phyloP scores from a whole-genome alignment of 305 asterid species.

The Ilex paraguariensis region DNA sequence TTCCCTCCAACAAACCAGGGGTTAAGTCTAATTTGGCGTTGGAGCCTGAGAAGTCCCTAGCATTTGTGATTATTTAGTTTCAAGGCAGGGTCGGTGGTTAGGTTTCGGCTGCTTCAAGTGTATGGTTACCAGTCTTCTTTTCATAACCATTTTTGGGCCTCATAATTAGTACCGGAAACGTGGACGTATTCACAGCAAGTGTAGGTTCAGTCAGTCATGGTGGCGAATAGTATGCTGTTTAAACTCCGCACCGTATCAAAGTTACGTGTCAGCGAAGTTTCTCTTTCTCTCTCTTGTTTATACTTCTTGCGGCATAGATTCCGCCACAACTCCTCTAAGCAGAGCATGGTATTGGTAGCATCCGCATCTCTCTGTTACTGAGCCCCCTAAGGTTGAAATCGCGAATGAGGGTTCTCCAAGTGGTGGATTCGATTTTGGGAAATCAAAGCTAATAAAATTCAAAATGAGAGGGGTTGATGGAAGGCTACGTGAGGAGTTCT shows the following conservation, averaged over 20 bases:
- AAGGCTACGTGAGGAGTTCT: slow-evolving; percentile 34
- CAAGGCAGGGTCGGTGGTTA: no score
- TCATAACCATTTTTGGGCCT: no score
- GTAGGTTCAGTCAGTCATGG: not conserved
- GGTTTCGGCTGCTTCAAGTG: no score
- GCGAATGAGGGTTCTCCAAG: not conserved
- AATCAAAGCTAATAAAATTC: not conserved
- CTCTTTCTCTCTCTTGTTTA: not conserved
- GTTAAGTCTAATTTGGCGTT: no score
- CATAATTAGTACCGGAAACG: not conserved
- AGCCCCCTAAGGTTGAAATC: no score
- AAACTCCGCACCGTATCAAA: not conserved
- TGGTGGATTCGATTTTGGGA: not conserved
- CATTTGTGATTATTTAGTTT: no score
- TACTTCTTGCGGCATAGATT: not conserved
- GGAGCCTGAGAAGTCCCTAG: no score
- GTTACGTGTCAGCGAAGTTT: not conserved
- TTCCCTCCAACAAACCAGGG: no score
- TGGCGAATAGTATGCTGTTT: not conserved
- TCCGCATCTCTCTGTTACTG: no score
- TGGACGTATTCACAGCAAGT: not conserved
- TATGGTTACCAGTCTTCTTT: no score
- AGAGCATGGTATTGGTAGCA: no score
- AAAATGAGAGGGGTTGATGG: slow-evolving; percentile 9
- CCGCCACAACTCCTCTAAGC: no score